Evolutionary conservation across 2,329 filamentous ascomycete species (phyloP).

Genomic region (Sporothrix variecibatus): DNA sequence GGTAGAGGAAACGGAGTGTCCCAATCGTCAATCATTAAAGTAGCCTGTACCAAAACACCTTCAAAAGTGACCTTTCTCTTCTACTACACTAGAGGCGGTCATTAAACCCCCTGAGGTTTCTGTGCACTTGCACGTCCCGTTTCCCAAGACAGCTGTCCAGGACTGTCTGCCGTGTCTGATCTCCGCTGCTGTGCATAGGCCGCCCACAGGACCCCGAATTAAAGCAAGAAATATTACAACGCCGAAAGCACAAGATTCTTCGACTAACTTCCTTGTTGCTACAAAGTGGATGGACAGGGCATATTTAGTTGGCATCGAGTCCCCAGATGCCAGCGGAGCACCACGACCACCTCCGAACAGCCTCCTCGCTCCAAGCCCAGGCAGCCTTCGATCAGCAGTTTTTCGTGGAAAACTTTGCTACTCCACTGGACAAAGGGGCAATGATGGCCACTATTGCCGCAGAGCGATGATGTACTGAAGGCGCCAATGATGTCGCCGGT

Average conservation of each 20-base stretch:
- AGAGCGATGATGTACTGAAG: not conserved
- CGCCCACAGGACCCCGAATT: not conserved
- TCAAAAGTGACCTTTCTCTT: not conserved
- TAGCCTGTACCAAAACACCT: not conserved
- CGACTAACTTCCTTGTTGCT: not conserved
- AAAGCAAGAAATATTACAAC: not conserved
- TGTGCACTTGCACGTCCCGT: not conserved
- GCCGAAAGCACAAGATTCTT: not conserved
- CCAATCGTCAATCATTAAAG: not conserved
- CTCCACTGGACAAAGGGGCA: conserved; percentile 10
- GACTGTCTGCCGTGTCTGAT: conserved; percentile 21
- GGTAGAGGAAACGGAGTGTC: not conserved
- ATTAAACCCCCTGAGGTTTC: too few species aligned
- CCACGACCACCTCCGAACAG: not conserved
- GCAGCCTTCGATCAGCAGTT: not conserved
- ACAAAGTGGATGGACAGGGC: not conserved
- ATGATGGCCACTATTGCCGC: not conserved
- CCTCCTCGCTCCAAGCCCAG: not conserved
- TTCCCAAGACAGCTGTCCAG: not conserved
- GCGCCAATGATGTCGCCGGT: conserved; percentile 17
- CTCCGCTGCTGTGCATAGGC: conserved; percentile 16
- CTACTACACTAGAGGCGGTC: too few species aligned
- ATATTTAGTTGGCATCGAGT: not conserved
- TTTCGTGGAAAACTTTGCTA: not conserved
- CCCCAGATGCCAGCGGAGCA: not conserved